Evolutionary conservation across 345 rosid species (phyloP).

Genomic region (Arabis hirsuta): DNA sequence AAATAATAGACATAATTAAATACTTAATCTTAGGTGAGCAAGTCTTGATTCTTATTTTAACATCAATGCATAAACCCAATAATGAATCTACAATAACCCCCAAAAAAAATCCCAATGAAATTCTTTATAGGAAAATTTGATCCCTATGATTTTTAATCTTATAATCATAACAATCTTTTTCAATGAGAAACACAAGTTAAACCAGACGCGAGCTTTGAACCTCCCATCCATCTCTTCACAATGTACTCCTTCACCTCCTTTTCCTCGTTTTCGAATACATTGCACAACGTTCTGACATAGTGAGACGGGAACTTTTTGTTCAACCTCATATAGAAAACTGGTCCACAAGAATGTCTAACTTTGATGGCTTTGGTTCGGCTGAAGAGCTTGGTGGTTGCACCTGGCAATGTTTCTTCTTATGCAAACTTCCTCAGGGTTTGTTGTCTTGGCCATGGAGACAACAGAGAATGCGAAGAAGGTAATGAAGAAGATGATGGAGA

Average conservation of each 20-base stretch:
- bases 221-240: constrained; percentile 21
- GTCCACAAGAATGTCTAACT: neutral
- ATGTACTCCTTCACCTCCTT: constrained; percentile 22
- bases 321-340: constrained; percentile 5
- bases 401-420: constrained; percentile 22
- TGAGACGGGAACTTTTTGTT: constrained; percentile 6
- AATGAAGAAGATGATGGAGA: constrained; percentile 2
- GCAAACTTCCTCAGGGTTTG: constrained; percentile 28
- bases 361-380: constrained; percentile 1
- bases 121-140: too few relatives aligned
- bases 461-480: constrained; percentile 7
- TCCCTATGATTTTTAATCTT: neutral
- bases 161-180: neutral
- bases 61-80: neutral
- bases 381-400: constrained; percentile 10
- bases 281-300: constrained; percentile 32
- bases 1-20: too few relatives aligned
- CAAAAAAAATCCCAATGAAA: neutral
- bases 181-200: constrained; percentile 29
- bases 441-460: constrained; percentile 18
- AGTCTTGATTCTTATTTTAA: neutral
- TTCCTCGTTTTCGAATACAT: constrained; percentile 25
- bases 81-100: neutral
- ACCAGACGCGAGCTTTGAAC: neutral
- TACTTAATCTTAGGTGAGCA: neutral